Evolutionary conservation across 768 basidiomycete species (phyloP).

Genomic region (Tremella yokohamensis): DNA sequence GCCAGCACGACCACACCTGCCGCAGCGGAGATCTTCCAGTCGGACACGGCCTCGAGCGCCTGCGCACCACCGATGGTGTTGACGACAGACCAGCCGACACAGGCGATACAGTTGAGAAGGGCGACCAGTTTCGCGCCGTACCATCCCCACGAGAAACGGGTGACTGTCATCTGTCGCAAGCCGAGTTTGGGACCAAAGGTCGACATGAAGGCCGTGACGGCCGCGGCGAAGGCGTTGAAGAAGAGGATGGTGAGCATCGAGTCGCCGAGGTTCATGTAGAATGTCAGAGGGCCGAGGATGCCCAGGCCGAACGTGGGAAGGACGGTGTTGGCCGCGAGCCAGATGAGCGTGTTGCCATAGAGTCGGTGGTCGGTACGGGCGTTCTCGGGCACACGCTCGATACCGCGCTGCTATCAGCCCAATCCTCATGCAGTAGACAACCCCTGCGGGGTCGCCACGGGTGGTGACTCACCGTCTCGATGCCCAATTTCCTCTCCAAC

Average conservation of each 20-base stretch:
- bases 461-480: constrained; percentile 24
- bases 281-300: constrained; percentile 51
- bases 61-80: constrained; percentile 47
- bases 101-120: constrained; percentile 54
- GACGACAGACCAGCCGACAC: constrained; percentile 54
- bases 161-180: constrained; percentile 55
- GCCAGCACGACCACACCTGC: constrained; percentile 56
- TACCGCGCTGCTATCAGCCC: constrained; percentile 22
- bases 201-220: constrained; percentile 23
- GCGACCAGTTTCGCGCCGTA: constrained; percentile 46
- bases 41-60: constrained; percentile 26
- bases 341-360: constrained; percentile 27
- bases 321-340: constrained; percentile 25
- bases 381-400: constrained; percentile 29
- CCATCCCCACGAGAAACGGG: constrained; percentile 55
- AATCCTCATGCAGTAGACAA: not conserved
- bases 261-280: constrained; percentile 52
- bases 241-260: constrained; percentile 53
- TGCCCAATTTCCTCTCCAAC: constrained; percentile 25
- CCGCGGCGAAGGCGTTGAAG: constrained; percentile 50
- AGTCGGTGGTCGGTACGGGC: constrained; percentile 20
- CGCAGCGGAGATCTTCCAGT: constrained; percentile 37
- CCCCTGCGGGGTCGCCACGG: not conserved
- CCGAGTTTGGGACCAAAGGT: constrained; percentile 53
- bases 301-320: constrained; percentile 53